These are phyloP conservation scores for Daphne laureola DNA, from an alignment of 441 rosid genomes.

Conservation along the genomic window DNA sequence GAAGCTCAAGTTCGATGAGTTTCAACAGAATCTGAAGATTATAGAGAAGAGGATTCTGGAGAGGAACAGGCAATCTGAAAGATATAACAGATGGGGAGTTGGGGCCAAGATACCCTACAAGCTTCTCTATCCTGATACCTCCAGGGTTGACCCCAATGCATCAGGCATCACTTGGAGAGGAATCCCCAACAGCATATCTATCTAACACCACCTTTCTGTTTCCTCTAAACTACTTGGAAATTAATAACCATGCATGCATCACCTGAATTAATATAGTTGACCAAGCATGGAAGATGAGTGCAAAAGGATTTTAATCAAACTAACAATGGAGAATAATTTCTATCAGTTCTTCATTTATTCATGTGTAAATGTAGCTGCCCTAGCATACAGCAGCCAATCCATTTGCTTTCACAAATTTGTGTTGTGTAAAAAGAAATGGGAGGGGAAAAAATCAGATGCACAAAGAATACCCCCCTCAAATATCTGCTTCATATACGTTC, in stretches of 20 bases:
- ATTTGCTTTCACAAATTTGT: neutral
- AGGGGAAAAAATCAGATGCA: neutral
- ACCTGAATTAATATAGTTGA: too few relatives aligned
- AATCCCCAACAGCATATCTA: constrained; percentile 49
- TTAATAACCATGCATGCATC: too few relatives aligned
- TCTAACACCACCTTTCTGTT: neutral
- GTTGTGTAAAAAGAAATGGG: neutral
- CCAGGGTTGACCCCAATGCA: neutral
- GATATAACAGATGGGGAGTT: constrained; percentile 37
- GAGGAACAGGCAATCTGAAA: constrained; percentile 31
- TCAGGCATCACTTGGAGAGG: constrained; percentile 25
- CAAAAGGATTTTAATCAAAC: too few relatives aligned
- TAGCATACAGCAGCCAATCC: neutral
- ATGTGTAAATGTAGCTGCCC: too few relatives aligned
- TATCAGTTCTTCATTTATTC: too few relatives aligned
- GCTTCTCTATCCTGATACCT: constrained; percentile 31
- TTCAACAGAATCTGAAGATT: constrained; percentile 25
- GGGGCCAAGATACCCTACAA: constrained; percentile 39
- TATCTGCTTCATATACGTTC: constrained; percentile 24
- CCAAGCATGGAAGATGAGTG: too few relatives aligned
- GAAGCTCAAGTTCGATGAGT: constrained; percentile 23
- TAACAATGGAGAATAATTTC: too few relatives aligned
- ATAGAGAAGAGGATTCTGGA: constrained; percentile 30
- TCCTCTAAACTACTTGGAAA: too few relatives aligned
- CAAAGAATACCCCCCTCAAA: neutral